Evolutionary conservation across 306 rosid species (phyloP), one percentile per base, ranked within the genome.

Genomic region (Luffa aegyptiaca): DNA sequence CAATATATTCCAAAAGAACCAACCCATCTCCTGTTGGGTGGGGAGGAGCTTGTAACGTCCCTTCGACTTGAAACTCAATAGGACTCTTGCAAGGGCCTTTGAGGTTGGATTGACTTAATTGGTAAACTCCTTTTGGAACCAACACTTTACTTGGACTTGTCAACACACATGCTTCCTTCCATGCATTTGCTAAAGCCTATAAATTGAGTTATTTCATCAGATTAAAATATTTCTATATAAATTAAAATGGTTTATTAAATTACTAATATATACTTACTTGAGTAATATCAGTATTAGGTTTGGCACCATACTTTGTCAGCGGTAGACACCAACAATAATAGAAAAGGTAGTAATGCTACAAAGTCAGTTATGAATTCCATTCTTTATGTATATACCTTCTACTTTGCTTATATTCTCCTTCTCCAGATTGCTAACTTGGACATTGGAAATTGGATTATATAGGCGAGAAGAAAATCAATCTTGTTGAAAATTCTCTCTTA

Each of bases 51-150:
- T 72, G 53, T 44, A 90, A 48, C 57, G 84, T 82, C 10, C 89
- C 90, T 2, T 69, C 41, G 16, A 80, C 5, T 17, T 48, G 61
- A 36, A 88, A 0, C 45, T 77, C 87, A 31, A 82, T 71, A 0
- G 87, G 83, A 73, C 83, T 85, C 71, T 83, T 81, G 84, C 90
- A 85, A 13, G 90, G 90, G 1, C 88, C 90, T 26, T 13, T 10
- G 6, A 87, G 42, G 1, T 3, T 44, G 13, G 77, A 63, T 8
- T 20, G 46, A 16, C 49, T 31, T 37, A 85, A 10, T 0, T 18
- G 51, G 76, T 11, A 85, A 13, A 41, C 78, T 18, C 84, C 84
- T 13, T 41, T 45, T 5, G 83, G 83, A 37, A 85, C 8, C 18
- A 78, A 10, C 33, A 88, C 21, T 77, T 35, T 77, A 5, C 83